Conservation (phyloP, 768 basidiomycete species). For the Suillus subaureus region DNA sequence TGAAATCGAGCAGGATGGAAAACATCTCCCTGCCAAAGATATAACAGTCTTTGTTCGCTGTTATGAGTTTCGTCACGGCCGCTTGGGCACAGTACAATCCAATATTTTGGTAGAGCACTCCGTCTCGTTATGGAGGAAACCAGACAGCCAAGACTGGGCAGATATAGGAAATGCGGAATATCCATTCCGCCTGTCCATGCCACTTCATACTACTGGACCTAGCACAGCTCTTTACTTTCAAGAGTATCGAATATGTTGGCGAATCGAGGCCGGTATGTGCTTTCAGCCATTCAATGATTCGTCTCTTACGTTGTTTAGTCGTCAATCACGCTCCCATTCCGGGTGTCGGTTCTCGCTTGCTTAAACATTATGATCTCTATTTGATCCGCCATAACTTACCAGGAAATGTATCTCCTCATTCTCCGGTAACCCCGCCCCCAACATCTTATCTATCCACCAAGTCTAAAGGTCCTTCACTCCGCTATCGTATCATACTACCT, state of each 20-base stretch:
- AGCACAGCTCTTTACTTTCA: conserved; percentile 69
- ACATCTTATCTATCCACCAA: conserved; percentile 48
- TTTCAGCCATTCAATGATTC: conserved; percentile 9
- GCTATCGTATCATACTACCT: conserved; percentile 60
- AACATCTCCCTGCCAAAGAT: conserved; percentile 64
- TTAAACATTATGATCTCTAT: conserved; percentile 71
- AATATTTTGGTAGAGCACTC: conserved; percentile 71
- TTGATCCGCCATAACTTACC: conserved; percentile 73
- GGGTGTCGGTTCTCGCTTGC: conserved; percentile 67
- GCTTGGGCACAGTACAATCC: conserved; percentile 55
- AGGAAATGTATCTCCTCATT: conserved; percentile 36
- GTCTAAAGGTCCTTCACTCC: conserved; percentile 57
- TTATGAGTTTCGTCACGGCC: conserved; percentile 75
- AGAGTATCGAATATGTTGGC: conserved; percentile 81
- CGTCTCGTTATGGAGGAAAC: conserved; percentile 70
- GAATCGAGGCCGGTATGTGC: conserved; percentile 75
- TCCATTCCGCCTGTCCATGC: conserved; percentile 73
- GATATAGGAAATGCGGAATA: conserved; percentile 66
- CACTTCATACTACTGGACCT: conserved; percentile 61
- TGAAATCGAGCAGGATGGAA: conserved; percentile 68
- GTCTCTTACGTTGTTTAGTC: conserved; percentile 43
- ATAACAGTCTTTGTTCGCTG: conserved; percentile 78
- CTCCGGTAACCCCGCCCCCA: conserved; percentile 36
- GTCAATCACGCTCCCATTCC: conserved; percentile 66
- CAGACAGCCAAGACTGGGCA: conserved; percentile 55